A percentile compares a stretch with the other conserved stretches of the same genome.
Evolutionary conservation across 768 basidiomycete genomes (phyloP).

Genomic region (Suillus paluster): DNA sequence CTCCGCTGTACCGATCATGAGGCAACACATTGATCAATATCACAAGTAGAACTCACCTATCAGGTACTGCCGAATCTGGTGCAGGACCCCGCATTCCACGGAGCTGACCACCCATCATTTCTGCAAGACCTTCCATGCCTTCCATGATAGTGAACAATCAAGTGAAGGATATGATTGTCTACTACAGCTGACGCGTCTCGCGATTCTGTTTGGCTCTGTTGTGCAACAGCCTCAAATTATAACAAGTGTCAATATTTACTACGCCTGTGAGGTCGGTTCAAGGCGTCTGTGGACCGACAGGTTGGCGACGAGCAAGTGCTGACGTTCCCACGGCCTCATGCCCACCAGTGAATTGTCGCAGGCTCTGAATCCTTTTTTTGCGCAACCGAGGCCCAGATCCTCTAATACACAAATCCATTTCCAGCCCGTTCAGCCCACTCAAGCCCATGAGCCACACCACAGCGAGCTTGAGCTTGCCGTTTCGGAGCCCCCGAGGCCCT

Average conservation of each 20-base stretch:
- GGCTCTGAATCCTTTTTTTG: slow-evolving; percentile 73
- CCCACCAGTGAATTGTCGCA: slow-evolving; percentile 77
- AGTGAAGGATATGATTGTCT: background rate
- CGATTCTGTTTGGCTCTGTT: slow-evolving; percentile 21
- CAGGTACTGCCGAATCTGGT: slow-evolving; percentile 62
- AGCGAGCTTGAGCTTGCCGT: slow-evolving; percentile 71
- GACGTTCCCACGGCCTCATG: slow-evolving; percentile 41
- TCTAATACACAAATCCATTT: slow-evolving; percentile 25
- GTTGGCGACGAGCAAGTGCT: background rate
- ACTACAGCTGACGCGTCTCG: slow-evolving; percentile 45
- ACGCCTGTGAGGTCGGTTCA: background rate
- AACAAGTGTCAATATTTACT: slow-evolving; percentile 37
- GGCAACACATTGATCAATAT: slow-evolving; percentile 12
- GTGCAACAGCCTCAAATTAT: slow-evolving; percentile 30
- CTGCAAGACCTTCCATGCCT: slow-evolving; percentile 55
- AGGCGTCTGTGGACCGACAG: background rate
- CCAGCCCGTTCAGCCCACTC: slow-evolving; percentile 35
- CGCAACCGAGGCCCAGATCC: slow-evolving; percentile 44
- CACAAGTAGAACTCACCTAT: slow-evolving; percentile 60
- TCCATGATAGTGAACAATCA: slow-evolving; percentile 26
- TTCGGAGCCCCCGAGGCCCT: slow-evolving; percentile 39
- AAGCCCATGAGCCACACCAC: slow-evolving; percentile 55
- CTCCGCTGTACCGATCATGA: slow-evolving; percentile 57
- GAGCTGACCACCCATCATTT: slow-evolving; percentile 53
- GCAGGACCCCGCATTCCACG: slow-evolving; percentile 47